Evolutionary conservation across 169 alveolate genomes (phyloP).

Genomic region (Plasmodium inui): DNA sequence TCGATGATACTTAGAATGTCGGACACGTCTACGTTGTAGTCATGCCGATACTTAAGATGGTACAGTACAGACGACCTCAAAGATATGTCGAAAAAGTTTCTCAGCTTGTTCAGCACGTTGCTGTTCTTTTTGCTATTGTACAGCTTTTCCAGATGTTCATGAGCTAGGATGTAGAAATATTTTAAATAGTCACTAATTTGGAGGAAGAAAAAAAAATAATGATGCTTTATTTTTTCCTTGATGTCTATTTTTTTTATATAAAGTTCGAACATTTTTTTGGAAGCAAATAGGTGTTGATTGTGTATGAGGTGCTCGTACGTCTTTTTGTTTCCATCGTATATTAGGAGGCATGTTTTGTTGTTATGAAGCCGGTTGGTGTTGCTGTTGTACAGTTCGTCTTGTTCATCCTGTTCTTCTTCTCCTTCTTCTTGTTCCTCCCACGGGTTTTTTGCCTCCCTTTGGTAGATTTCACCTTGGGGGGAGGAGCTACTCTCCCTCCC

Average conservation of each 20-base stretch:
- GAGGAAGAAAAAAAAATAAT: constrained; percentile 61
- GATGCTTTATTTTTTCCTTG: constrained; percentile 67
- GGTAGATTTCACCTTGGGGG: neutral
- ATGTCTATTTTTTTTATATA: constrained; percentile 64
- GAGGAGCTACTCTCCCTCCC: neutral
- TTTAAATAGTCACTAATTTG: constrained; percentile 74
- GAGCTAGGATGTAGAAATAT: constrained; percentile 64
- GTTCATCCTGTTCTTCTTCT: neutral
- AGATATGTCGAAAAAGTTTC: constrained; percentile 62
- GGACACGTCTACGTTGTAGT: constrained; percentile 42
- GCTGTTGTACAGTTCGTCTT: neutral
- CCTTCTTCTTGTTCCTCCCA: neutral
- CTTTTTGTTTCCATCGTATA: constrained; percentile 29
- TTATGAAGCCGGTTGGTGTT: neutral
- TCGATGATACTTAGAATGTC: constrained; percentile 59
- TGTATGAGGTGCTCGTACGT: constrained; percentile 65
- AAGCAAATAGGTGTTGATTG: constrained; percentile 74
- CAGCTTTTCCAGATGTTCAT: constrained; percentile 56
- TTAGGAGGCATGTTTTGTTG: constrained; percentile 25
- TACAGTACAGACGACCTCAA: constrained; percentile 56
- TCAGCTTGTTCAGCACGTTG: constrained; percentile 26
- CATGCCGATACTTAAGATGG: constrained; percentile 49
- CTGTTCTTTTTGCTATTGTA: constrained; percentile 51
- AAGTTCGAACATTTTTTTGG: constrained; percentile 72
- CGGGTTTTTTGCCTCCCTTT: neutral